Conservation (phyloP, 108 stramenopile species). For the Aurantiochytrium sp. region DNA sequence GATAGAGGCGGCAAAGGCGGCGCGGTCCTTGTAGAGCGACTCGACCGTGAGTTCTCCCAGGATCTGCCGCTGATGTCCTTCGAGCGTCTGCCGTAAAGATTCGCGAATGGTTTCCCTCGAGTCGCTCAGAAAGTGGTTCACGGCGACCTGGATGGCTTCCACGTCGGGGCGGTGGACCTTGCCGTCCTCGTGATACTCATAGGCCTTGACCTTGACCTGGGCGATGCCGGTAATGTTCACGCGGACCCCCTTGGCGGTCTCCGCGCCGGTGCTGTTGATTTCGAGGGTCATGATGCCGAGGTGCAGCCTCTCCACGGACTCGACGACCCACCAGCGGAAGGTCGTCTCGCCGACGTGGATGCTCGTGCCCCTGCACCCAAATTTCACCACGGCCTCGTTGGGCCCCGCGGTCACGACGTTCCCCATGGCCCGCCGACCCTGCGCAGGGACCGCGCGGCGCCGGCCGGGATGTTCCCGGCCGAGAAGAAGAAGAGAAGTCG, state of each 20-base stretch:
- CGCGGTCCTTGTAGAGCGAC: slow-evolving; percentile 36
- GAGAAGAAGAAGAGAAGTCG: too few species aligned
- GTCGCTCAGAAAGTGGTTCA: slow-evolving; percentile 35
- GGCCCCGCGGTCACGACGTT: slow-evolving; percentile 16
- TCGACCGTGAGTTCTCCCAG: slow-evolving; percentile 37
- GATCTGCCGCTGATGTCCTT: slow-evolving; percentile 41
- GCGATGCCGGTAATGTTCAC: slow-evolving; percentile 25
- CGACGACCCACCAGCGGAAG: slow-evolving; percentile 33
- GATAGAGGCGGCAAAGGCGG: slow-evolving; percentile 29
- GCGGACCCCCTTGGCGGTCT: slow-evolving; percentile 35
- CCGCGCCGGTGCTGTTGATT: not conserved
- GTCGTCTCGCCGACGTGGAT: slow-evolving; percentile 21
- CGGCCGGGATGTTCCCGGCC: too few species aligned
- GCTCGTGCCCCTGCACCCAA: slow-evolving; percentile 30
- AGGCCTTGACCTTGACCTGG: slow-evolving; percentile 37
- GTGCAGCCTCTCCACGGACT: not conserved
- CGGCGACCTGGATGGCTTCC: slow-evolving; percentile 20
- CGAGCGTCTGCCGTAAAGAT: slow-evolving; percentile 29
- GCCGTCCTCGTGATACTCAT: not conserved
- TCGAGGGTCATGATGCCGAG: slow-evolving; percentile 34
- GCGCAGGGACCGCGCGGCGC: too few species aligned
- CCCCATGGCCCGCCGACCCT: not conserved
- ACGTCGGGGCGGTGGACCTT: not conserved
- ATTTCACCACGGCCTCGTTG: slow-evolving; percentile 33
- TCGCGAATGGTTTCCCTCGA: not conserved